These are phyloP conservation scores for Brassica hybrid DNA, from an alignment of 441 rosid species.

Conservation along the genomic window DNA sequence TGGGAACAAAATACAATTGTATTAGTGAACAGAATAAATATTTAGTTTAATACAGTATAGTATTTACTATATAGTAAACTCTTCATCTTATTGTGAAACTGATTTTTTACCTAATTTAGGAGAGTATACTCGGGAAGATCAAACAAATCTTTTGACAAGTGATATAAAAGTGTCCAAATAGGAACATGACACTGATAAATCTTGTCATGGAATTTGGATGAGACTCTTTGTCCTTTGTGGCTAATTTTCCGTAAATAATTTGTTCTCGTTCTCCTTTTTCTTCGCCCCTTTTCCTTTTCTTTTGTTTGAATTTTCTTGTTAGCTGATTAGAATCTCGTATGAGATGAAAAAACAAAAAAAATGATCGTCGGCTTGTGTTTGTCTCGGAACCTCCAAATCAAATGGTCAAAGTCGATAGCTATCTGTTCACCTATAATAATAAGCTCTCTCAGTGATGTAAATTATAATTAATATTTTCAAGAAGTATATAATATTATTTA, in stretches of 20 bases:
- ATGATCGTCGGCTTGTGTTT: slow-evolving; percentile 26
- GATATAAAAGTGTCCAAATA: slow-evolving; percentile 28
- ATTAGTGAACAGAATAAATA: too few relatives aligned
- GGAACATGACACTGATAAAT: slow-evolving; percentile 35
- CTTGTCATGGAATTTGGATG: slow-evolving; percentile 33
- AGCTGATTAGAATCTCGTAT: slow-evolving; percentile 2
- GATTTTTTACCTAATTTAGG: slow-evolving; percentile 12
- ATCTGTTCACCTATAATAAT: slow-evolving; percentile 20
- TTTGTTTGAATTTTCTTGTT: slow-evolving; percentile 2
- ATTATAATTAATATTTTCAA: slow-evolving; percentile 9
- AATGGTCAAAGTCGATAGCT: slow-evolving; percentile 19
- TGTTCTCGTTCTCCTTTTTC: background rate
- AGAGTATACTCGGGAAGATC: slow-evolving; percentile 18
- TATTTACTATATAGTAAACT: background rate
- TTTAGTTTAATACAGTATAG: too few relatives aligned
- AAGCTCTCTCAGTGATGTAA: background rate
- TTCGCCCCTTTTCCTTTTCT: slow-evolving; percentile 5
- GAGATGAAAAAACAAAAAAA: background rate
- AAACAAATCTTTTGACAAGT: slow-evolving; percentile 28
- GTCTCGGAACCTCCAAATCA: slow-evolving; percentile 31
- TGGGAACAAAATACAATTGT: too few relatives aligned
- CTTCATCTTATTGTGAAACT: background rate
- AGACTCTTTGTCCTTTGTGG: slow-evolving; percentile 30
- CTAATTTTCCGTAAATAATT: slow-evolving; percentile 7
- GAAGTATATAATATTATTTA: background rate